Percentiles rank a stretch among this genome's conserved stretches.
phyloP scores from a whole-genome alignment of 2,329 filamentous ascomycete species.

The Madurella fahalii region DNA sequence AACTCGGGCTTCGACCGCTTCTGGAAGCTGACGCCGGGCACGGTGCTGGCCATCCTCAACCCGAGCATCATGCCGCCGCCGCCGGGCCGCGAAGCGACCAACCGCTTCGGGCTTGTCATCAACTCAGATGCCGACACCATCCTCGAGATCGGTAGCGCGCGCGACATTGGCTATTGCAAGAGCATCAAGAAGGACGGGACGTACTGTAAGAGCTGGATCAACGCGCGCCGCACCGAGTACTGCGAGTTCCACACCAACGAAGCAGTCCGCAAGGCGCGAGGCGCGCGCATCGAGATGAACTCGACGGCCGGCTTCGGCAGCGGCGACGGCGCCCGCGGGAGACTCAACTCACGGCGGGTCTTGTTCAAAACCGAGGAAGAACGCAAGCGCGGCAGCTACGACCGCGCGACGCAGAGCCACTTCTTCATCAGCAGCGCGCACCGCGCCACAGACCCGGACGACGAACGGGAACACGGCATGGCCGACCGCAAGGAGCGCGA shows the following conservation, averaged over 20 bases:
- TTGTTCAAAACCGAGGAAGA: slow-evolving; percentile 26
- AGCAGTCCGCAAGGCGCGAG: slow-evolving; percentile 64
- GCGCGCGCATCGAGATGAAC: slow-evolving; percentile 74
- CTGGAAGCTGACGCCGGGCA: slow-evolving; percentile 92
- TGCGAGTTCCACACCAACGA: slow-evolving; percentile 92
- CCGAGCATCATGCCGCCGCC: slow-evolving; percentile 86
- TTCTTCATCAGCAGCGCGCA: slow-evolving; percentile 46
- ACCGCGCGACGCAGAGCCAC: slow-evolving; percentile 54
- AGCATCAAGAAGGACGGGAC: slow-evolving; percentile 79
- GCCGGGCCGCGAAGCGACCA: slow-evolving; percentile 68
- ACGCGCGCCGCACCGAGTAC: slow-evolving; percentile 79
- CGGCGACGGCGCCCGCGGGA: slow-evolving; percentile 26
- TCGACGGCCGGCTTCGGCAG: slow-evolving; percentile 53
- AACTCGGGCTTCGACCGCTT: slow-evolving; percentile 85
- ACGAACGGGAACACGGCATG: slow-evolving; percentile 58
- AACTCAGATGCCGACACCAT: slow-evolving; percentile 84
- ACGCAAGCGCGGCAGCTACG: slow-evolving; percentile 51
- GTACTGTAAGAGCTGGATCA: slow-evolving; percentile 78
- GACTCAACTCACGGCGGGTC: slow-evolving; percentile 1
- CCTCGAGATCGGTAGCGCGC: slow-evolving; percentile 78
- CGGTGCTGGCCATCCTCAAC: slow-evolving; percentile 86
- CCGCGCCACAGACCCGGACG: slow-evolving; percentile 29
- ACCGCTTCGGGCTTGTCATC: slow-evolving; percentile 79
- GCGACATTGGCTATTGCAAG: slow-evolving; percentile 87
- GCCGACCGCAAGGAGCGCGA: slow-evolving; percentile 58